Conservation (phyloP, 2,329 filamentous ascomycete genomes). For the Cladophialophora immunda region DNA sequence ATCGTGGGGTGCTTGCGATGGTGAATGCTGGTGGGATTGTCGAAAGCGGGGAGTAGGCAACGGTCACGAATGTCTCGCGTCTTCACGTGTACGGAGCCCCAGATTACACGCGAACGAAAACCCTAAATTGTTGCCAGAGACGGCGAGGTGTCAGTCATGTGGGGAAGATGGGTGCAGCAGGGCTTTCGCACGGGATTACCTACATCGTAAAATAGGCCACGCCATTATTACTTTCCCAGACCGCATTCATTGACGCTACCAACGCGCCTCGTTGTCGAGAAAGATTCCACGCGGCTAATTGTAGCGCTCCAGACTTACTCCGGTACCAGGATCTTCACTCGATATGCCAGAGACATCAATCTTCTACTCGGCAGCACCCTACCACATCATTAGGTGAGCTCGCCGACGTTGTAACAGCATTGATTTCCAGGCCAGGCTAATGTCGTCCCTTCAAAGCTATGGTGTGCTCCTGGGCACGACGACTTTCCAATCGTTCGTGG, state of each 20-base stretch:
- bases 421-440: background rate
- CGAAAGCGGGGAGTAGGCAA: constrained; percentile 2
- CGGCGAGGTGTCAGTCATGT: no score
- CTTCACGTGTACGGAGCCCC: constrained; percentile 25
- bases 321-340: background rate
- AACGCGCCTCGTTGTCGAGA: background rate
- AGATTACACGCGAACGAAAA: no score
- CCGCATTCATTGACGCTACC: background rate
- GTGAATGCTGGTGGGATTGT: background rate
- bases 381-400: constrained; percentile 76
- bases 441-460: constrained; percentile 65
- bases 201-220: no score
- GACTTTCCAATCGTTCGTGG: constrained; percentile 79
- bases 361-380: constrained; percentile 72
- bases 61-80: constrained; percentile 23
- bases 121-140: no score
- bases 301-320: background rate
- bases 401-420: background rate
- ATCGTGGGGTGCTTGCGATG: background rate
- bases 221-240: no score
- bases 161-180: no score
- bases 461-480: constrained; percentile 86
- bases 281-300: background rate
- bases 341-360: constrained; percentile 55
- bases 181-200: no score